phyloP scores from a whole-genome alignment of 139 green algal species.

The Volvox reticuliferus region DNA sequence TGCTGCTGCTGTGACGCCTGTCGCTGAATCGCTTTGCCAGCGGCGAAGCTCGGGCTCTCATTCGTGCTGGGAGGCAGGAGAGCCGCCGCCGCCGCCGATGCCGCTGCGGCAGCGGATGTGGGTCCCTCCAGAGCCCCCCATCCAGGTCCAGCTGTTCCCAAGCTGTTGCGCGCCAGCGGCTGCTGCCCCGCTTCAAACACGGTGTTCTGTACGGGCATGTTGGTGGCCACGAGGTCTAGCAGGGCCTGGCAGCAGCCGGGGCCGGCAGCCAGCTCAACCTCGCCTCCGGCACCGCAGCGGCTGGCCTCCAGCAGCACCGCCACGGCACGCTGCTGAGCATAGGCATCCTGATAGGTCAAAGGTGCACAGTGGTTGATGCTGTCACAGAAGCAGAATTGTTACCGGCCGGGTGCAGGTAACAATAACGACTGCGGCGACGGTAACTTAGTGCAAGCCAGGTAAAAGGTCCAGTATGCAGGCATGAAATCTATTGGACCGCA shows the following conservation, averaged over 20 bases:
- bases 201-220: slow-evolving; percentile 1
- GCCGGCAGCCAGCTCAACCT: not conserved
- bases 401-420: too few species aligned
- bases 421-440: too few species aligned
- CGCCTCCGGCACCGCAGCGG: slow-evolving; percentile 42
- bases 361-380: too few species aligned
- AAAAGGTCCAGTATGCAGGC: too few species aligned
- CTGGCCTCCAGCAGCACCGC: slow-evolving; percentile 41
- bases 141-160: too few species aligned
- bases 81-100: not conserved
- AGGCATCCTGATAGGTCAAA: not conserved
- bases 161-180: too few species aligned
- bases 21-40: not conserved
- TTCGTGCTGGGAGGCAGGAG: not conserved
- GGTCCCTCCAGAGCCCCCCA: too few species aligned
- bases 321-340: slow-evolving; percentile 27
- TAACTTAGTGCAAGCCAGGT: too few species aligned
- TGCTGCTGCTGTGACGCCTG: slow-evolving; percentile 11
- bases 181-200: slow-evolving; percentile 1
- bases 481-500: too few species aligned
- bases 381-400: too few species aligned
- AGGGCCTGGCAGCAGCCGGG: slow-evolving; percentile 41
- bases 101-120: not conserved
- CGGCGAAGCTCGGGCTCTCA: too few species aligned
- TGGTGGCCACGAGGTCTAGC: slow-evolving; percentile 14